Base-by-base conservation (phyloP, 768 basidiomycete species). In the Suillus spraguei region DNA sequence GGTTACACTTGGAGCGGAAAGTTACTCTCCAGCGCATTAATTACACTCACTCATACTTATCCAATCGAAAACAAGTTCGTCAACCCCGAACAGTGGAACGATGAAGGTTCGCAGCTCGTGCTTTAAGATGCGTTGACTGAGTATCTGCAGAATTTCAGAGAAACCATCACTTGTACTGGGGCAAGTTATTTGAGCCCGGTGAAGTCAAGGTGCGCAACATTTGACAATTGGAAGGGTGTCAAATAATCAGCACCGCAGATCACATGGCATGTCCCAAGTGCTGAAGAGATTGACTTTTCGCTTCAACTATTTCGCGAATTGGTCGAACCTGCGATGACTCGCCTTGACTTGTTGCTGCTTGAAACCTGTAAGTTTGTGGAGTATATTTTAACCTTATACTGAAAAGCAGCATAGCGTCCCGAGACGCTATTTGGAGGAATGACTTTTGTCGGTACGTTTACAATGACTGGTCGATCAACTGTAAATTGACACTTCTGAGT, bases 1-100 rank as follows among this genome's bases (percentile, higher is more conserved):
- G 91, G 92, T 4, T 95, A 86, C 77, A 87, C 89, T 4, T 92
- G 91, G 82, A 89, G 86, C 14, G 91, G 91, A 42, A 90, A 92
- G 74, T 74, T 95, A 17, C 72, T 95, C 32, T 87, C 87, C 11
- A 89, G 89, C 66, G 77, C 87, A 39, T 75, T 95, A 32, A 79
- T 89, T 33, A 91, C 92, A 0, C 76, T 95, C 49, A 92, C 91
- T 1, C 87, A 93, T 63, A 89, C 90, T 1, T 95, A 93, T 76
- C 88, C 92, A 5, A 73, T 86, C 60, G 93, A 97, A 70, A 90
- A 91, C 72, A 87, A 85, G 66, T 93, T 93, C 66, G 87, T 91
- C 42, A 94, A 95, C 66, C 82, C 85, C 0, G 84, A 87, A 6
- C 89, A 91, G 66, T 92, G 92, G 89, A 72, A 82, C 0, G 88